Evolutionary conservation across 2,329 filamentous ascomycete species (phyloP).

Genomic region (Neodidymelliopsis sp.): DNA sequence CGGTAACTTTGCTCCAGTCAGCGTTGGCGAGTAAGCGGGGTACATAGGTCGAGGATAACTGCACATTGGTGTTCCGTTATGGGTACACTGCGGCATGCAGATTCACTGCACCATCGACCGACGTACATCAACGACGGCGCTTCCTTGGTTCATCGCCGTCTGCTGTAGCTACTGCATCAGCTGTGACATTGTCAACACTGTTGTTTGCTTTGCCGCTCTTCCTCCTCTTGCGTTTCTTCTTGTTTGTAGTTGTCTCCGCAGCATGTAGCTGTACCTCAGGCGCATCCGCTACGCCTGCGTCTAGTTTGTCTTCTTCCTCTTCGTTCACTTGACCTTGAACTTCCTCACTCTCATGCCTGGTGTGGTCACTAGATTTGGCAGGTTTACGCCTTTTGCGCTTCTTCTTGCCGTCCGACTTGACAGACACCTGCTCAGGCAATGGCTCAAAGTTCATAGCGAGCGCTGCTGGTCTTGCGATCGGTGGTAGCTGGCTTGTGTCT

Average conservation of each 20-base stretch:
- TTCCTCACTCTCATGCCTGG: not conserved
- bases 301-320: not conserved
- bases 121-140: constrained; percentile 24
- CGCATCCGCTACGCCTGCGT: constrained; percentile 1
- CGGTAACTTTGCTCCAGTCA: constrained; percentile 28
- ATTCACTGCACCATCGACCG: not conserved
- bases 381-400: constrained; percentile 34
- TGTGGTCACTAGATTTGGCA: constrained; percentile 10
- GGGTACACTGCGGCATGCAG: too few relatives aligned
- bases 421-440: not conserved
- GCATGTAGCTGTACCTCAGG: constrained; percentile 4
- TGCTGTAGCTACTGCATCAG: constrained; percentile 13
- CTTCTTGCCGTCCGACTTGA: constrained; percentile 24
- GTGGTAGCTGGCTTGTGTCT: constrained; percentile 20
- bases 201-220: constrained; percentile 21
- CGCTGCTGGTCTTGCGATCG: constrained; percentile 29
- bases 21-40: constrained; percentile 33
- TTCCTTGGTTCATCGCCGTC: constrained; percentile 23
- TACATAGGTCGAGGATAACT: constrained; percentile 22
- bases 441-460: constrained; percentile 16
- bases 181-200: constrained; percentile 8
- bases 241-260: constrained; percentile 17
- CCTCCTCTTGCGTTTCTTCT: constrained; percentile 34
- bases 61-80: too few relatives aligned
- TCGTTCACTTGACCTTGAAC: not conserved